Conservation (phyloP, 2,329 filamentous ascomycete species). For the Talaromyces albobiverticillius region DNA sequence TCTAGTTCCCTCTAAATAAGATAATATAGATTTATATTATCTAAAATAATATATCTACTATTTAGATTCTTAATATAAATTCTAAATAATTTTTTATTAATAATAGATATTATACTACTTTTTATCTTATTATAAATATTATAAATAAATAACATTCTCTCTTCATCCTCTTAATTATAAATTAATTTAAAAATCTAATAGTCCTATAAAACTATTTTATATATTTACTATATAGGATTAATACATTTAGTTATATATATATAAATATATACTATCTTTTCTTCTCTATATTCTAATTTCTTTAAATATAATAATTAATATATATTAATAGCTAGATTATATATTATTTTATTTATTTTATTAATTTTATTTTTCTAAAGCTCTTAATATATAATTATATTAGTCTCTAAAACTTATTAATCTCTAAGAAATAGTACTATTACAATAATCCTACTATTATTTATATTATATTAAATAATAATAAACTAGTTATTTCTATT, state of each 20-base stretch:
- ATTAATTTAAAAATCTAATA: not conserved
- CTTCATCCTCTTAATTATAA: not conserved
- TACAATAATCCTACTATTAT: not conserved
- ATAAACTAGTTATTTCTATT: not conserved
- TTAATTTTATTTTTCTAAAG: not conserved
- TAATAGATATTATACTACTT: not conserved
- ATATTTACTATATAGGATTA: not conserved
- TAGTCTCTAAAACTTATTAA: not conserved
- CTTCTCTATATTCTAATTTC: not conserved
- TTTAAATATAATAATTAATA: not conserved
- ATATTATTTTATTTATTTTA: no score
- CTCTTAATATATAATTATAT: constrained; percentile 1
- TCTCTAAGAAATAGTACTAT: not conserved
- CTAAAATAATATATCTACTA: not conserved
- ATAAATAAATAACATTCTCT: not conserved
- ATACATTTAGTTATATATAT: not conserved
- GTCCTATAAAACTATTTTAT: not conserved
- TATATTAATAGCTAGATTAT: not conserved
- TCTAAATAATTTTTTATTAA: not conserved
- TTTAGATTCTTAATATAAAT: not conserved
- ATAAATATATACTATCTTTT: not conserved
- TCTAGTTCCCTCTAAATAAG: not conserved
- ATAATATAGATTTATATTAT: not conserved
- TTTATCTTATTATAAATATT: not conserved
- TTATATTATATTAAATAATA: not conserved